Conservation (phyloP, 345 rosid genomes). For the Moricandia moricandioides region DNA sequence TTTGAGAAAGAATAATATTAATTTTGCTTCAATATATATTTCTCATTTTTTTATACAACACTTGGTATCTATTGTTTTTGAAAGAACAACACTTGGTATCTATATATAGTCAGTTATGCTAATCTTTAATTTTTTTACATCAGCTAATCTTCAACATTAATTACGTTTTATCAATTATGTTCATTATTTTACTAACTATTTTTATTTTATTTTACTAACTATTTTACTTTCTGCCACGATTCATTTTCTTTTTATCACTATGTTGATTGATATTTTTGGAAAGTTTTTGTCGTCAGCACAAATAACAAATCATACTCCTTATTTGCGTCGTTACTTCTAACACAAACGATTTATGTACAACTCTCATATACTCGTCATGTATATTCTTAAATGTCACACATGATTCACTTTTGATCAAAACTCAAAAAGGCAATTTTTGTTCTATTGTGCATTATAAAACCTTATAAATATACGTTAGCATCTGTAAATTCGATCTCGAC, state of each 20-base stretch:
- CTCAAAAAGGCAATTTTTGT: slow-evolving; percentile 15
- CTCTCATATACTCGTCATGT: not conserved
- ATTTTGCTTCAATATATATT: not conserved
- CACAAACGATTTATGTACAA: not conserved
- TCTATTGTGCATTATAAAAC: not conserved
- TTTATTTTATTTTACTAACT: no score
- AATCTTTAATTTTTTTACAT: not conserved
- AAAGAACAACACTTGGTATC: not conserved
- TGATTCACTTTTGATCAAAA: not conserved
- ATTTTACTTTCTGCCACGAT: not conserved
- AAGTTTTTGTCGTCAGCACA: not conserved
- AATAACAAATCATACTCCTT: not conserved
- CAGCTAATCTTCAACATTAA: not conserved
- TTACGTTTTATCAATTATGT: not conserved
- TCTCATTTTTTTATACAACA: not conserved
- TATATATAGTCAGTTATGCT: not conserved
- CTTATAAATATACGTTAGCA: not conserved
- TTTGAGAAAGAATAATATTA: no score
- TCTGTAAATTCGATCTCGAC: not conserved
- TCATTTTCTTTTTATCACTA: not conserved
- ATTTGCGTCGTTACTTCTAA: not conserved
- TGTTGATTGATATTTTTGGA: not conserved
- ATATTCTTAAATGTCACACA: not conserved
- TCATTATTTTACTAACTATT: not conserved
- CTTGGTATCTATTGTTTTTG: not conserved